phyloP scores from a whole-genome alignment of 768 basidiomycete genomes.

The Tricholomella constricta region DNA sequence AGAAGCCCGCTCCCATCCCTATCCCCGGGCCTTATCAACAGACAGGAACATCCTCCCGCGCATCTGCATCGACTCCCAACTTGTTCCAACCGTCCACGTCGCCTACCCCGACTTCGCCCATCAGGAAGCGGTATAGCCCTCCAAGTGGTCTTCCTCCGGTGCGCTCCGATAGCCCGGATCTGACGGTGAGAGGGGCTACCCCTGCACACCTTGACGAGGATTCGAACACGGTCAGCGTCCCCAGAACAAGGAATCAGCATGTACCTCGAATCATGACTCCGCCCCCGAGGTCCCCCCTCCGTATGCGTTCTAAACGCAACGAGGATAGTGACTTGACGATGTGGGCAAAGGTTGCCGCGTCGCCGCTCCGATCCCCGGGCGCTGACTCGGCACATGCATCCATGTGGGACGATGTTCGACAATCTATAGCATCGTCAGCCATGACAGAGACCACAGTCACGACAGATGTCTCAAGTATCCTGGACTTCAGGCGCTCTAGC shows the following conservation, averaged over 20 bases:
- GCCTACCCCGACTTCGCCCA: slow-evolving; percentile 38
- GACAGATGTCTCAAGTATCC: slow-evolving; percentile 61
- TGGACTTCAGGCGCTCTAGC: slow-evolving; percentile 44
- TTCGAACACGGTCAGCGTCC: slow-evolving; percentile 18
- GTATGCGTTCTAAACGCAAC: slow-evolving; percentile 35
- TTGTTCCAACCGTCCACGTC: slow-evolving; percentile 41
- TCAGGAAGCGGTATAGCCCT: slow-evolving; percentile 52
- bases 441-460: slow-evolving; percentile 56
- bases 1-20: slow-evolving; percentile 23
- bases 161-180: slow-evolving; percentile 59
- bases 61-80: slow-evolving; percentile 66
- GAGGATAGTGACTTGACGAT: slow-evolving; percentile 33
- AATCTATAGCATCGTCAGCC: slow-evolving; percentile 64
- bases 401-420: slow-evolving; percentile 47
- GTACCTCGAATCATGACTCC: slow-evolving; percentile 39
- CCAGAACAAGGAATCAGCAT: slow-evolving; percentile 38
- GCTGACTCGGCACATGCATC: slow-evolving; percentile 37
- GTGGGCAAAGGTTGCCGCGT: slow-evolving; percentile 31
- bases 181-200: slow-evolving; percentile 24
- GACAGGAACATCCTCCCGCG: slow-evolving; percentile 38
- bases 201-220: slow-evolving; percentile 18
- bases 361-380: slow-evolving; percentile 29
- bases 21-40: slow-evolving; percentile 37
- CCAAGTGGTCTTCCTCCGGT: slow-evolving; percentile 52
- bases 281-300: slow-evolving; percentile 51